Evolutionary conservation across 306 rosid species (phyloP).

Genomic region (Quercus glauca): DNA sequence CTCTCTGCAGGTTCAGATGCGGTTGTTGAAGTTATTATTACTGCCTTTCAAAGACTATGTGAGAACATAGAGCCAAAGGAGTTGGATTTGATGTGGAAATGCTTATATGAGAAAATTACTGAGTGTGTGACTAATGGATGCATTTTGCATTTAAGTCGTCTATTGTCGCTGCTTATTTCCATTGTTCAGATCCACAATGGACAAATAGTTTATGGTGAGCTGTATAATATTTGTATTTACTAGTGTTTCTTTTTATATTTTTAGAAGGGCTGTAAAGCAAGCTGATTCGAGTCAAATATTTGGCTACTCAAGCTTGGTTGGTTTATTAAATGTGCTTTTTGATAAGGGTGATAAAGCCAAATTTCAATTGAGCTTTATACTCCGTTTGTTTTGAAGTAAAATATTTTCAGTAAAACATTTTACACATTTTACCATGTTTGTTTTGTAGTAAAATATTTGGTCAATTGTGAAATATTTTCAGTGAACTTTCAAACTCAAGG

Average conservation of each 20-base stretch:
- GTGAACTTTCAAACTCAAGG: too few relatives aligned
- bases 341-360: background rate
- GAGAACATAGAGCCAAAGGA: constrained; percentile 62
- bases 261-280: background rate
- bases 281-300: background rate
- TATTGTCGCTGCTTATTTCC: constrained; percentile 55
- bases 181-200: constrained; percentile 54
- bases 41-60: constrained; percentile 54
- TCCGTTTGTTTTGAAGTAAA: too few relatives aligned
- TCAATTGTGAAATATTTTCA: too few relatives aligned
- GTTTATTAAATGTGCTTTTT: background rate
- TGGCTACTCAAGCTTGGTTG: background rate
- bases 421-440: too few relatives aligned
- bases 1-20: constrained; percentile 48
- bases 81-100: constrained; percentile 59
- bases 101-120: constrained; percentile 49
- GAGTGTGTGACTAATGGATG: constrained; percentile 34
- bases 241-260: constrained; percentile 6
- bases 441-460: too few relatives aligned
- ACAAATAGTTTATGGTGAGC: constrained; percentile 63
- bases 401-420: too few relatives aligned
- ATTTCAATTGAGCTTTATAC: background rate
- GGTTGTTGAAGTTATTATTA: constrained; percentile 50
- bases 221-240: constrained; percentile 15
- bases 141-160: constrained; percentile 35